Evolutionary conservation across 805 yeast species (phyloP).

Genomic region (Yamadazyma laniorum): DNA sequence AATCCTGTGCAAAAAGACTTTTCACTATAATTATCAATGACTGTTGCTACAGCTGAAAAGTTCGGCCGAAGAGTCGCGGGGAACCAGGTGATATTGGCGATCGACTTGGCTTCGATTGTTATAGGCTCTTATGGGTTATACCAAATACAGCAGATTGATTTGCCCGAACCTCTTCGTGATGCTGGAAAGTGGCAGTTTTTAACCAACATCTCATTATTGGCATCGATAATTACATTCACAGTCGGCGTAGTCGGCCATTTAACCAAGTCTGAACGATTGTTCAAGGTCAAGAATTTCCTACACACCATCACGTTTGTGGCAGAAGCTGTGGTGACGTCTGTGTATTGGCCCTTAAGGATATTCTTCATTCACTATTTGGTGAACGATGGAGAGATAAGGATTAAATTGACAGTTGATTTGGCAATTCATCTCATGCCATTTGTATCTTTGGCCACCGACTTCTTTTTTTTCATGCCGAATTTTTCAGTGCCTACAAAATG

Average conservation of each 20-base stretch:
- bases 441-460: constrained; percentile 51
- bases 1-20: too few relatives aligned
- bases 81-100: constrained; percentile 23
- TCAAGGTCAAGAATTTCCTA: constrained; percentile 35
- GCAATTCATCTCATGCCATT: constrained; percentile 62
- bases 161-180: constrained; percentile 49
- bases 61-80: constrained; percentile 27
- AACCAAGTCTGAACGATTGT: constrained; percentile 21
- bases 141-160: constrained; percentile 18
- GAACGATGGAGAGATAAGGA: constrained; percentile 27
- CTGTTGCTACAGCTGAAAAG: too few relatives aligned
- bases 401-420: constrained; percentile 54
- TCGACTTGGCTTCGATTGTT: constrained; percentile 24
- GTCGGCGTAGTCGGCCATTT: constrained; percentile 40
- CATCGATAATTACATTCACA: constrained; percentile 44
- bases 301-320: constrained; percentile 57
- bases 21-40: too few relatives aligned
- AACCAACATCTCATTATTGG: constrained; percentile 59
- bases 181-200: constrained; percentile 75
- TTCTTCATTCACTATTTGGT: constrained; percentile 51
- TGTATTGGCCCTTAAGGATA: constrained; percentile 69
- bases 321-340: constrained; percentile 58
- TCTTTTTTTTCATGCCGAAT: constrained; percentile 49
- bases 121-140: constrained; percentile 30
- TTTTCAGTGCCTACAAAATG: constrained; percentile 34